These are phyloP conservation scores for Paramecium pentaurelia DNA, from an alignment of 73 alveolate species.

Conservation along the genomic window DNA sequence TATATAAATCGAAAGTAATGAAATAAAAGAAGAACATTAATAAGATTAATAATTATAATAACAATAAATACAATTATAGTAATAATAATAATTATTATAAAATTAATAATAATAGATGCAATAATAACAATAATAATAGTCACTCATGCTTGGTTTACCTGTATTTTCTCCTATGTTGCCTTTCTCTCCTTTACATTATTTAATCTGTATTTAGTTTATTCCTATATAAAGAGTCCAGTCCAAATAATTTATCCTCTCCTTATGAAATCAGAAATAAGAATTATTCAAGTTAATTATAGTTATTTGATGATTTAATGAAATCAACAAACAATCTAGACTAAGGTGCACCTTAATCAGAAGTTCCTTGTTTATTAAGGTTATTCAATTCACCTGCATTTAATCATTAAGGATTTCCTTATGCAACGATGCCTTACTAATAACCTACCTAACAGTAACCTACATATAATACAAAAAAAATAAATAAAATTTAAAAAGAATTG, in stretches of 20 bases:
- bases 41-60: neutral
- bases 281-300: neutral
- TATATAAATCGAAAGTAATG: neutral
- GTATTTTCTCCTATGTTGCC: constrained; percentile 25
- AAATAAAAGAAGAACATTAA: neutral
- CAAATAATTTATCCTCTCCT: neutral
- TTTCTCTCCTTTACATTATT: constrained; percentile 5
- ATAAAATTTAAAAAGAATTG: neutral
- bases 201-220: neutral
- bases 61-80: neutral
- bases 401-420: constrained; percentile 38
- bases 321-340: neutral
- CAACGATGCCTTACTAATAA: neutral
- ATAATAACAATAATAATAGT: neutral
- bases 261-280: neutral
- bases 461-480: neutral
- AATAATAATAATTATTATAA: neutral
- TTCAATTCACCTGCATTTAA: neutral
- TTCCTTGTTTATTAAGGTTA: neutral
- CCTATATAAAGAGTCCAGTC: neutral
- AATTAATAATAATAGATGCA: neutral
- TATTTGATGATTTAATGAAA: constrained; percentile 20
- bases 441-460: neutral
- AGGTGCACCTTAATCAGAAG: neutral
- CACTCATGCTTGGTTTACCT: neutral